Base-by-base conservation (phyloP, 2,329 filamentous ascomycete species). In the Calonectria fujianensis region DNA sequence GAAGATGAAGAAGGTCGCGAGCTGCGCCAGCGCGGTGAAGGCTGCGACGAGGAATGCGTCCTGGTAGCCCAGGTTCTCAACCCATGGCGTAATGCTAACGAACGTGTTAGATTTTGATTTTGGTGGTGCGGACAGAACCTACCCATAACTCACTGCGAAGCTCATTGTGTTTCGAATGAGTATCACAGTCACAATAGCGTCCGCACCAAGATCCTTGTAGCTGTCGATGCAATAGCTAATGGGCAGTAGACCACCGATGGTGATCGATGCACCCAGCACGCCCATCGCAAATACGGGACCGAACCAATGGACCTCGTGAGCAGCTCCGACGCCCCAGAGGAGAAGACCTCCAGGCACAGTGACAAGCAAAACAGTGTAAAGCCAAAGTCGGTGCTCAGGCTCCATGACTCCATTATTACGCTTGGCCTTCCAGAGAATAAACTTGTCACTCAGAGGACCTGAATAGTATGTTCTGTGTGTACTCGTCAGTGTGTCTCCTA, bases 381-480 rank as follows among this genome's bases (percentile, higher is more conserved):
- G 80, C 85, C 85, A 87, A 2, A 87, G 78, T 0, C 85, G 82
- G 35, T 85, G 83, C 70, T 87, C 85, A 0, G 85, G 80, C 71
- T 87, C 85, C 37, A 82, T 83, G n/a, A 87, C 80, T 16, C 85
- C 85, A 32, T 82, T 79, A 74, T 87, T 87, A 54, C 81, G 82
- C 10, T 85, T 83, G 0, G 85, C 84, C 14, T 83, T 76, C 31
- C 80, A 80, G 27, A 86, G 81, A 5, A 85, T 80, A 61, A 85
- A 82, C 61, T 82, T 81, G 73, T 86, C 85, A 20, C 83, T 82
- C 13, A 85, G 77, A 11, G 80, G 75, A 16, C 84, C 84, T 2
- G 83, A 83, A 39, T 71, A 75, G 18, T 57, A 69, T 20, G 73
- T 45, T 39, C 73, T 75, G 6, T 1, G 9, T n/a, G 20, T 32